Evolutionary conservation across 2,329 filamentous ascomycete genomes (phyloP).

Genomic region (Botrytis cinerea): DNA sequence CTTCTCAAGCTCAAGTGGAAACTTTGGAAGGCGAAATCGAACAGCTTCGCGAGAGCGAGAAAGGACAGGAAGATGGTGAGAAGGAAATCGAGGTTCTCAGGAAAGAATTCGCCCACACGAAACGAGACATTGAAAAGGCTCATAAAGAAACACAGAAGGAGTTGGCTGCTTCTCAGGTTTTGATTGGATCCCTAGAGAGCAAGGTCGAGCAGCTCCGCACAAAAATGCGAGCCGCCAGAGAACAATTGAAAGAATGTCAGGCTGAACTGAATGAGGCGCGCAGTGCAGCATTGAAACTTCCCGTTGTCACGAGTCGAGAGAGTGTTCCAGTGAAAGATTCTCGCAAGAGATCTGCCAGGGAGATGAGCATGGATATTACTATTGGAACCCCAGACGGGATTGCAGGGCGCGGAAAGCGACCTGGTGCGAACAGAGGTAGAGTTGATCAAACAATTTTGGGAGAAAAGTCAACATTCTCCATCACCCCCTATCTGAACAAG

Average conservation of each 20-base stretch:
- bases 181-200: constrained; percentile 56
- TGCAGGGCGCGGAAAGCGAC: constrained; percentile 47
- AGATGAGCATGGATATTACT: constrained; percentile 48
- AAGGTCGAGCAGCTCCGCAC: constrained; percentile 42
- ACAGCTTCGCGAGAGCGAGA: constrained; percentile 43
- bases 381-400: constrained; percentile 55
- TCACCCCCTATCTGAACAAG: constrained; percentile 89
- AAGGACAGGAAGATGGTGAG: constrained; percentile 50
- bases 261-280: constrained; percentile 45
- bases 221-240: constrained; percentile 63
- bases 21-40: constrained; percentile 42
- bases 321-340: constrained; percentile 38
- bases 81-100: constrained; percentile 44
- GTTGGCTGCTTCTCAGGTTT: constrained; percentile 52
- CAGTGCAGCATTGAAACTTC: constrained; percentile 36
- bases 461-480: constrained; percentile 90
- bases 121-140: constrained; percentile 37
- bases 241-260: constrained; percentile 69
- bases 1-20: constrained; percentile 63
- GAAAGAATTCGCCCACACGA: constrained; percentile 43
- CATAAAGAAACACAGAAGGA: constrained; percentile 37
- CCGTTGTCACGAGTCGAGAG: constrained; percentile 25
- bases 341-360: constrained; percentile 46
- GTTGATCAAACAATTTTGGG: constrained; percentile 63
- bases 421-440: constrained; percentile 56